phyloP scores from a whole-genome alignment of 208 protist species.

The Wallacemonas sp. region DNA sequence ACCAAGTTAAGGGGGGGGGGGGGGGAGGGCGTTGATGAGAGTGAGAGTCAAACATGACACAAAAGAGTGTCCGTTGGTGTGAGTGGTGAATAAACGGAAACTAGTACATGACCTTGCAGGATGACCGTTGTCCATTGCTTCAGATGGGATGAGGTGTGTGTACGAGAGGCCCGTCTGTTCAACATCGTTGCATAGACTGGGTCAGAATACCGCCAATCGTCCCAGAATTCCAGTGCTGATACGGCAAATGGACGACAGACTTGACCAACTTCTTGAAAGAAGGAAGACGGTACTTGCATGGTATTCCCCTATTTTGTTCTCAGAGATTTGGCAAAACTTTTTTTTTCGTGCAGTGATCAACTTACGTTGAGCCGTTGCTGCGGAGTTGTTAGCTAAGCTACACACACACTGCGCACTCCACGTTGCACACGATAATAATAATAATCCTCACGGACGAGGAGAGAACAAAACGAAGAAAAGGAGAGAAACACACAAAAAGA shows the following conservation, averaged over 20 bases:
- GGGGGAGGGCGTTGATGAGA: not conserved
- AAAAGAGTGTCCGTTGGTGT: not conserved
- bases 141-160: not conserved
- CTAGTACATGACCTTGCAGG: too few species aligned
- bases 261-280: too few species aligned
- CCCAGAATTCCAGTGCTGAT: too few species aligned
- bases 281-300: too few species aligned
- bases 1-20: not conserved
- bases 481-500: conserved; percentile 21
- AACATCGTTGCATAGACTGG: too few species aligned
- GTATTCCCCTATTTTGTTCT: too few species aligned
- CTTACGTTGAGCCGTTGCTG: not conserved
- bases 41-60: not conserved
- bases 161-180: not conserved
- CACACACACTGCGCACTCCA: conserved; percentile 5
- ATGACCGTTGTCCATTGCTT: too few species aligned
- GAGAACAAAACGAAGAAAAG: conserved; percentile 7
- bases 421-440: not conserved
- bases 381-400: too few species aligned
- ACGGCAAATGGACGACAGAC: too few species aligned
- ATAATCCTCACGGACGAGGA: not conserved
- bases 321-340: too few species aligned
- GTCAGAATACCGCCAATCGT: too few species aligned
- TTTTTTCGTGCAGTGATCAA: not conserved
- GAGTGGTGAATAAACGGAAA: too few species aligned